A percentile compares a stretch with the other conserved stretches of the same genome.
Evolutionary conservation across 495 filamentous ascomycete genomes (phyloP).

Genomic region (Daldinia concentrica): DNA sequence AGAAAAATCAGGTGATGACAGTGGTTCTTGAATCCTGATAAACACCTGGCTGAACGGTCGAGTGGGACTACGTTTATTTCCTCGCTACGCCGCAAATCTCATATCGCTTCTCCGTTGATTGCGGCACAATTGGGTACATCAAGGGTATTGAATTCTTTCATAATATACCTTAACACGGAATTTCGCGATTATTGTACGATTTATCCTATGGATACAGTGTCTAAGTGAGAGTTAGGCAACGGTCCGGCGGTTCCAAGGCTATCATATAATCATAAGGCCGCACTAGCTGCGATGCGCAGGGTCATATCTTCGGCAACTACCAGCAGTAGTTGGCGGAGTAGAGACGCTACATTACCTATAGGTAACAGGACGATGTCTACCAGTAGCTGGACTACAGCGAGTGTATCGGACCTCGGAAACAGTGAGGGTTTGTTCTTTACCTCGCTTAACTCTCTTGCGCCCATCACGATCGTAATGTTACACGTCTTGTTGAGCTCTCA

Average conservation of each 20-base stretch:
- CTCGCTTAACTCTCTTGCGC: slow-evolving; percentile 36
- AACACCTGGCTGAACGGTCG: background rate
- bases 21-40: slow-evolving; percentile 11
- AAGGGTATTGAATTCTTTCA: background rate
- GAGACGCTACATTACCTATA: slow-evolving; percentile 28
- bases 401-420: background rate
- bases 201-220: background rate
- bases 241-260: background rate
- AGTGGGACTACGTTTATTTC: slow-evolving; percentile 15
- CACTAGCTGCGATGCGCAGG: slow-evolving; percentile 29
- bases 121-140: background rate
- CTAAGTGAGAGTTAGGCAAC: slow-evolving; percentile 10
- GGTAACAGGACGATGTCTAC: slow-evolving; percentile 22
- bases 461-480: slow-evolving; percentile 47
- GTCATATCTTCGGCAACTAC: slow-evolving; percentile 25
- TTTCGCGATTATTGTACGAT: background rate
- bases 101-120: slow-evolving; percentile 2
- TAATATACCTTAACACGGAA: background rate
- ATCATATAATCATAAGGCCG: slow-evolving; percentile 3
- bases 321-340: slow-evolving; percentile 14
- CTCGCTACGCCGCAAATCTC: slow-evolving; percentile 14
- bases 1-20: background rate
- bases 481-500: slow-evolving; percentile 49
- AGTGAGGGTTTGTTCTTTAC: slow-evolving; percentile 29
- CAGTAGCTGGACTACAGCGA: slow-evolving; percentile 37